phyloP scores from a whole-genome alignment of 2,329 filamentous ascomycete genomes.

The Didymella sp. region DNA sequence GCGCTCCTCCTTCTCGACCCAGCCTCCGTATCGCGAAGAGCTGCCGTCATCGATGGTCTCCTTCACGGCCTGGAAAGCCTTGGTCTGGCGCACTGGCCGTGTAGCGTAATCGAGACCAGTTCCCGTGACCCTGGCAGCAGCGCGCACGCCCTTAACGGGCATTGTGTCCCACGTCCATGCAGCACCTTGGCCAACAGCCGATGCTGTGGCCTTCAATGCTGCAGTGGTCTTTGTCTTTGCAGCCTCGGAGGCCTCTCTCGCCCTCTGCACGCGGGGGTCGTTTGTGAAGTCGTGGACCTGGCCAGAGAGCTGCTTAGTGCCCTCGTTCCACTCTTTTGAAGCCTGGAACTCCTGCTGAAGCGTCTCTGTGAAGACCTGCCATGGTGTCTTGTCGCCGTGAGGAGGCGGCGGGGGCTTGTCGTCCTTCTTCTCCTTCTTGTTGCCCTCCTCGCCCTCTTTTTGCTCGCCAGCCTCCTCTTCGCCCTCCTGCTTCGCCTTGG shows the following conservation, averaged over 20 bases:
- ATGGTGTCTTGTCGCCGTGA: conserved; percentile 96
- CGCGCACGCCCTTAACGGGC: conserved; percentile 88
- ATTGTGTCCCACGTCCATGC: conserved; percentile 97
- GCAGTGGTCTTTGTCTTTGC: conserved; percentile 79
- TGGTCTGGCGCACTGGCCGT: conserved; percentile 89
- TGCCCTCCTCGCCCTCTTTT: conserved; percentile 53
- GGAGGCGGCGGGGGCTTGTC: conserved; percentile 83
- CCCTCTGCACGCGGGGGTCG: conserved; percentile 87
- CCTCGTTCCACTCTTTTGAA: conserved; percentile 99
- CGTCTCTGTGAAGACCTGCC: conserved; percentile 99
- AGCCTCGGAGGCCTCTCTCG: conserved; percentile 81
- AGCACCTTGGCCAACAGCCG: conserved; percentile 86
- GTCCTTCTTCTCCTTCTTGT: conserved; percentile 70
- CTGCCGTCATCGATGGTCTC: conserved; percentile 96
- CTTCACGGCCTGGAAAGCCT: conserved; percentile 92
- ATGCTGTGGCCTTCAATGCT: conserved; percentile 84
- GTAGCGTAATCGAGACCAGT: conserved; percentile 93
- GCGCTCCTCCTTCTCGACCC: conserved; percentile 95
- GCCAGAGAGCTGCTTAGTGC: conserved; percentile 90
- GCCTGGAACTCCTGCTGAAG: conserved; percentile 91
- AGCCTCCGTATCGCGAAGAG: conserved; percentile 93
- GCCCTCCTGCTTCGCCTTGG: conserved; percentile 51
- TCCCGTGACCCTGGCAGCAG: conserved; percentile 84
- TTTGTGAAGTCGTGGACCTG: conserved; percentile 91
- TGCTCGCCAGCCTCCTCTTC: conserved; percentile 57